phyloP scores from a whole-genome alignment of 495 filamentous ascomycete species.

The Haplographium delicatum region DNA sequence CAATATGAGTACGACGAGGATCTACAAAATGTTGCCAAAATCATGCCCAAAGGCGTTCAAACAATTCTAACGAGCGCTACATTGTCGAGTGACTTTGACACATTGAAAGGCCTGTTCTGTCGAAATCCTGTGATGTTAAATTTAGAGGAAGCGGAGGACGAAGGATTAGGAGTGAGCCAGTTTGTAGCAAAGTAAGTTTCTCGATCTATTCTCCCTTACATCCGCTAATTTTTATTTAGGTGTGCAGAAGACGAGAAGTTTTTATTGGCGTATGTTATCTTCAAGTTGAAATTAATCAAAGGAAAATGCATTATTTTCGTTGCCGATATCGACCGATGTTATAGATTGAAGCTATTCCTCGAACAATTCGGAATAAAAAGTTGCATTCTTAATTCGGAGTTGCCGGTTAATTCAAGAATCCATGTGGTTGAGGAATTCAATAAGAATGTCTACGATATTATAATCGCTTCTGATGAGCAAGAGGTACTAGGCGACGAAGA shows the following conservation, averaged over 20 bases:
- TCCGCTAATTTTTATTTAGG: conserved; percentile 32
- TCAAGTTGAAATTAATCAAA: conserved; percentile 90
- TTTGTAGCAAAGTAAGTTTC: conserved; percentile 68
- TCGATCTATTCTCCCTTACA: not conserved
- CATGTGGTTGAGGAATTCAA: conserved; percentile 98
- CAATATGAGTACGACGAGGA: conserved; percentile 94
- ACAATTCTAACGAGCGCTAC: conserved; percentile 92
- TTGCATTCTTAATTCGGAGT: conserved; percentile 90
- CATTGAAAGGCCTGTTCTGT: conserved; percentile 81
- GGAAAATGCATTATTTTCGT: conserved; percentile 95
- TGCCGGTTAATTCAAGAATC: conserved; percentile 86
- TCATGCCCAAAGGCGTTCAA: conserved; percentile 79
- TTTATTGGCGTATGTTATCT: conserved; percentile 85
- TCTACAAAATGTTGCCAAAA: conserved; percentile 66
- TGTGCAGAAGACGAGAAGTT: conserved; percentile 98
- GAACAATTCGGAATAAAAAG: conserved; percentile 94
- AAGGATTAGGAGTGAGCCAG: conserved; percentile 71
- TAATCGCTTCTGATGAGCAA: conserved; percentile 92
- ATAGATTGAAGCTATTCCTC: conserved; percentile 89
- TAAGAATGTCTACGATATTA: conserved; percentile 90
- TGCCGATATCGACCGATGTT: conserved; percentile 85
- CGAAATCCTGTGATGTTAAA: conserved; percentile 71
- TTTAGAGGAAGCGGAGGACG: conserved; percentile 65
- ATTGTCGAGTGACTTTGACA: conserved; percentile 78
- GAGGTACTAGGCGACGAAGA: conserved; percentile 69